A percentile compares a stretch with the other conserved stretches of the same genome.
Evolutionary conservation across 371 early-diverging fungal species (phyloP).

Genomic region (Mucor sp.): DNA sequence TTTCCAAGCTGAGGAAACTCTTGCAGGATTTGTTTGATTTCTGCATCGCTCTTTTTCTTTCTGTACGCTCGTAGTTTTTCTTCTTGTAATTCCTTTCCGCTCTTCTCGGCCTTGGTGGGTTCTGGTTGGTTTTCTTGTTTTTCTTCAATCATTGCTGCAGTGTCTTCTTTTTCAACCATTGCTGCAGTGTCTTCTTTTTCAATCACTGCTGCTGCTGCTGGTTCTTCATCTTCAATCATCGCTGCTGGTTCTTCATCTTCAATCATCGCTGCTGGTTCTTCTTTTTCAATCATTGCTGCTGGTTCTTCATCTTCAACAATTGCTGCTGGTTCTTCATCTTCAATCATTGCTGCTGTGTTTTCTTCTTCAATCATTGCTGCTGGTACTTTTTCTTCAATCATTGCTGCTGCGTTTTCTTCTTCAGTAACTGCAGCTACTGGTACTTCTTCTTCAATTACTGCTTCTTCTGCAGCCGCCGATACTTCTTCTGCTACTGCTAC

Average conservation of each 20-base stretch:
- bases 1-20: slow-evolving; percentile 54
- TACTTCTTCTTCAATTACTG: no score
- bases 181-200: no score
- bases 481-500: no score
- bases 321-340: no score
- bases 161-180: neutral
- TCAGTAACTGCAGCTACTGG: neutral
- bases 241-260: no score
- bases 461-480: no score
- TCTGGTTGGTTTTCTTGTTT: neutral
- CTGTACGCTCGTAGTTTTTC: neutral
- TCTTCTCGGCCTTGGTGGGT: neutral
- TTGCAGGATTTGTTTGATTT: slow-evolving; percentile 45
- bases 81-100: neutral
- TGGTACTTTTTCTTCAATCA: no score
- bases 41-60: slow-evolving; percentile 9
- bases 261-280: neutral
- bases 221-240: no score
- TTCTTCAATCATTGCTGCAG: neutral
- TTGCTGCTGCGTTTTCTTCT: no score
- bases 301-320: no score
- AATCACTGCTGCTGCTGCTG: no score
- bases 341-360: neutral
- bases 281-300: no score
- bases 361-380: neutral